These are phyloP conservation scores for Mitragyna speciosa DNA, from an alignment of 257 asterid genomes.

Conservation along the genomic window DNA sequence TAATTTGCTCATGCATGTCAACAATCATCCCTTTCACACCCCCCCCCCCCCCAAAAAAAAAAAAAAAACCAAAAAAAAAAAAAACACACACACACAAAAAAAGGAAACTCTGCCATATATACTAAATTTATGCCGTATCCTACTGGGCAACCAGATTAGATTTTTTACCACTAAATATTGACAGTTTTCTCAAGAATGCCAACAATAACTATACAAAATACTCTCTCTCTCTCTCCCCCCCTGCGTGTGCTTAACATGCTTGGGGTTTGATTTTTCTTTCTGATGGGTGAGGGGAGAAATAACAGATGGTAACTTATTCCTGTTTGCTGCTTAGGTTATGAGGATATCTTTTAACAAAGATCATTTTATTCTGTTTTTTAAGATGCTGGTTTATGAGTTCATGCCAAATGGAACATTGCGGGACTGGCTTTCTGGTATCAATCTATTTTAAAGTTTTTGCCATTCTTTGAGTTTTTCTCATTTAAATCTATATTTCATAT, in stretches of 20 bases:
- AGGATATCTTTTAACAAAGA: not conserved
- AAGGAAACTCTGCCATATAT: too few relatives aligned
- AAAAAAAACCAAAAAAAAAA: too few relatives aligned
- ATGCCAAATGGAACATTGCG: slow-evolving; percentile 83
- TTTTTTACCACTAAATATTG: too few relatives aligned
- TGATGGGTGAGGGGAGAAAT: not conserved
- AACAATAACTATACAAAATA: too few relatives aligned
- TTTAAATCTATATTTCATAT: not conserved
- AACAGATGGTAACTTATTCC: not conserved
- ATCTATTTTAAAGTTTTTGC: not conserved
- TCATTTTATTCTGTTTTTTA: slow-evolving; percentile 17
- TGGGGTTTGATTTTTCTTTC: not conserved
- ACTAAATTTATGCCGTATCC: too few relatives aligned
- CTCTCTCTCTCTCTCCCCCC: not conserved
- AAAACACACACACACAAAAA: too few relatives aligned
- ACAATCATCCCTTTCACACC: too few relatives aligned
- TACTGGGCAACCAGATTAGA: too few relatives aligned
- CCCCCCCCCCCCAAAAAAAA: too few relatives aligned
- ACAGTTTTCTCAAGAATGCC: too few relatives aligned
- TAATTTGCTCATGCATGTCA: not conserved
- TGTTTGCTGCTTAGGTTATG: not conserved
- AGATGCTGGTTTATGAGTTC: slow-evolving; percentile 87
- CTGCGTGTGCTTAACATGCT: not conserved
- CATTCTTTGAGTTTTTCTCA: not conserved
- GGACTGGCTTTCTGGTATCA: slow-evolving; percentile 77